A percentile compares a stretch with the other conserved stretches of the same genome.
Conservation (phyloP, 2,329 filamentous ascomycete species). For the Neonectria hederae region DNA sequence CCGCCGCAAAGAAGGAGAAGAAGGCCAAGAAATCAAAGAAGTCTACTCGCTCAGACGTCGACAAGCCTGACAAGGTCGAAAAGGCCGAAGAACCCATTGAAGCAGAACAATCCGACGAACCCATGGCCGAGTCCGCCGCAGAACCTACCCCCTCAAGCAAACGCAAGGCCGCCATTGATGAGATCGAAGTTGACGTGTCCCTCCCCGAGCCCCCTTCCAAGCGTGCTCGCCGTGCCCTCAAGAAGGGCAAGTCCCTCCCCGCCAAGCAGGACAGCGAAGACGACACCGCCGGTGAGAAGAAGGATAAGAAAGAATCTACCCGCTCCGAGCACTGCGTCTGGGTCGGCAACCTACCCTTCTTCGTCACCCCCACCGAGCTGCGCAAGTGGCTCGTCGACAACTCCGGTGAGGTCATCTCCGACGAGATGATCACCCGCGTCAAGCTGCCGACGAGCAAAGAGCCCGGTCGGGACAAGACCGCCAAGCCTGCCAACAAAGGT, state of each 20-base stretch:
- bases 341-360: conserved; percentile 96
- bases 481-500: conserved; percentile 75
- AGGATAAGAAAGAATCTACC: conserved; percentile 57
- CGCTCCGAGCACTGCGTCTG: conserved; percentile 88
- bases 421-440: conserved; percentile 81
- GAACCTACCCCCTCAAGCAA: conserved; percentile 54
- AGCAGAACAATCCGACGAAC: conserved; percentile 20
- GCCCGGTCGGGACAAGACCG: conserved; percentile 45
- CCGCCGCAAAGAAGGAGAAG: conserved; percentile 21
- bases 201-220: conserved; percentile 96
- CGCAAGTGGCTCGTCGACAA: conserved; percentile 81
- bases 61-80: conserved; percentile 22
- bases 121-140: conserved; percentile 10
- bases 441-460: conserved; percentile 77
- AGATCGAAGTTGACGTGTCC: conserved; percentile 88
- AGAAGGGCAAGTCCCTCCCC: conserved; percentile 77
- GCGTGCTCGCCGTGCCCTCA: conserved; percentile 87
- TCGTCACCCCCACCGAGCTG: conserved; percentile 76
- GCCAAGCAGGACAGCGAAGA: conserved; percentile 51
- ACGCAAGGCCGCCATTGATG: conserved; percentile 74
- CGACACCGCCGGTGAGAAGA: conserved; percentile 49
- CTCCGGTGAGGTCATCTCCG: conserved; percentile 71
- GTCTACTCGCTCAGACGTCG: conserved; percentile 26
- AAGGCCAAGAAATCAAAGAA: conserved; percentile 4
- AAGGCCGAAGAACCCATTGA: conserved; percentile 23